phyloP scores from a whole-genome alignment of 495 filamentous ascomycete species.

The Sabuloglossum arenarium region DNA sequence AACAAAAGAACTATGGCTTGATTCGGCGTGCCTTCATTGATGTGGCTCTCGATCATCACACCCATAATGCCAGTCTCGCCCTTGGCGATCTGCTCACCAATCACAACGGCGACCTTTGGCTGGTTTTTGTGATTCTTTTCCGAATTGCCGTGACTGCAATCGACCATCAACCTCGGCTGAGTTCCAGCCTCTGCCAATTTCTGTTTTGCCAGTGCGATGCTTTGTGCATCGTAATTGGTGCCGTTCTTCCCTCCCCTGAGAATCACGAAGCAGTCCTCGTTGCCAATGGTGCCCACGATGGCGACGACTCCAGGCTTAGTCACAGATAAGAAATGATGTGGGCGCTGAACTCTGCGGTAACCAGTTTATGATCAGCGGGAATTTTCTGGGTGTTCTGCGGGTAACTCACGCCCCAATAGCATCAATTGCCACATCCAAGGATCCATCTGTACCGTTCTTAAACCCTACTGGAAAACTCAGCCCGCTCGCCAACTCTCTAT shows the following conservation, averaged over 20 bases:
- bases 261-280: constrained; percentile 97
- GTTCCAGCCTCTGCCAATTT: constrained; percentile 45
- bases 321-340: constrained; percentile 95
- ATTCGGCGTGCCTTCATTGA: constrained; percentile 57
- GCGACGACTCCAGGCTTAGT: constrained; percentile 94
- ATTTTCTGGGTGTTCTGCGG: constrained; percentile 1
- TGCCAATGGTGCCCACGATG: constrained; percentile 87
- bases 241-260: constrained; percentile 82
- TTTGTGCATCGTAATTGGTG: constrained; percentile 80
- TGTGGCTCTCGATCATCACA: constrained; percentile 97
- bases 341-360: constrained; percentile 41
- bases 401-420: constrained; percentile 56
- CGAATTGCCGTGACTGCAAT: constrained; percentile 95
- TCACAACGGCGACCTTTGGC: constrained; percentile 67
- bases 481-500: constrained; percentile 85
- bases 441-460: constrained; percentile 98
- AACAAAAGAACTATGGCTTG: not conserved
- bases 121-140: constrained; percentile 94
- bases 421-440: constrained; percentile 77
- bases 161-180: constrained; percentile 73
- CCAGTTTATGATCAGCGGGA: not conserved
- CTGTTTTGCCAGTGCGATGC: constrained; percentile 54
- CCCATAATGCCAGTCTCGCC: constrained; percentile 87
- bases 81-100: constrained; percentile 66
- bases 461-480: constrained; percentile 95